Evolutionary conservation across 805 yeast genomes (phyloP), one percentile per base, ranked within the genome.

Genomic region (Zygoascus bituminiphila): DNA sequence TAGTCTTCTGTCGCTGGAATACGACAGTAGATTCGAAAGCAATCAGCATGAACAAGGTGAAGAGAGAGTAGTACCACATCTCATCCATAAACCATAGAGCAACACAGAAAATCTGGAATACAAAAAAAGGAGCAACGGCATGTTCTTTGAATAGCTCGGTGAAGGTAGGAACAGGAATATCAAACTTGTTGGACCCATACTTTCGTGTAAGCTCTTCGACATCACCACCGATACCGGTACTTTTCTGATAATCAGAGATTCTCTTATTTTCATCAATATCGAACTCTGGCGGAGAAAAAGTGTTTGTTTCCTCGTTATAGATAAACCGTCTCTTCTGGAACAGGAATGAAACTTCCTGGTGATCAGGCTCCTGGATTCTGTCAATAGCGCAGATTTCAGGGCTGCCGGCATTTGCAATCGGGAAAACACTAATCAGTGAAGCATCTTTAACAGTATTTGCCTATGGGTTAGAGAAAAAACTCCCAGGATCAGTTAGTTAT

Each of bases 51-150:
- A 93, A 82, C 57, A 91, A 72, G 25, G 95, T 85, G 69, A 93
- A 88, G 51, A 93, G 70, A 3, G 98, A 88, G 63, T 84, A 84
- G 68, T 89, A 89, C 98, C 98, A 93, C 71, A 85, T 83, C 57
- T 91, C 97, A 68, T 93, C 98, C 78, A 93, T 78, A 62, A 87
- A 77, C 97, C 98, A 93, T 53, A 93, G 73, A 4, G 91, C 95
- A 51, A 91, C 94, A 63, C 97, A 89, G 65, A 93, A 93, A 49
- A 93, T 75, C 71, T 93, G 98, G 73, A 93, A 93, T 22, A 93
- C 96, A 59, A 93, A 93, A 65, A 93, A 87, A 10, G 98, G 98
- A 12, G 98, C 98, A 36, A 93, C 89, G 9, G 98, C 98, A 64
- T 93, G 98, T 68, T 93, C 98, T 62, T 87, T 83, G 73, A 93